Conservation (phyloP, 495 filamentous ascomycete genomes). For the Glutinoglossum americanum region DNA sequence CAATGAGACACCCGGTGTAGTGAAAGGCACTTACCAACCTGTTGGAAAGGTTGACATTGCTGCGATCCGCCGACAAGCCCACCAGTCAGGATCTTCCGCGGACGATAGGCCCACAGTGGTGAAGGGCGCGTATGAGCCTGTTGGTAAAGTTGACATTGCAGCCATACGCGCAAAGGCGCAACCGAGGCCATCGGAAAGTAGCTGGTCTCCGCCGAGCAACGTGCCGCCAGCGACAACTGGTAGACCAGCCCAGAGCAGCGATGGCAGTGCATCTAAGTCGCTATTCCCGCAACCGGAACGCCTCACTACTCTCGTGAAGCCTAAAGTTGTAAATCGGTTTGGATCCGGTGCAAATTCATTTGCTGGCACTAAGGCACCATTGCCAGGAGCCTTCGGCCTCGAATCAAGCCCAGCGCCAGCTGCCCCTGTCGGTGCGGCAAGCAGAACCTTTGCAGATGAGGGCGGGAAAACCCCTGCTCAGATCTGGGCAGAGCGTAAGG, state of each 20-base stretch:
- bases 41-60: constrained; percentile 93
- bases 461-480: constrained; percentile 94
- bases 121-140: constrained; percentile 79
- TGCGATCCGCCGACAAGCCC: constrained; percentile 60
- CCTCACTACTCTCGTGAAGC: constrained; percentile 74
- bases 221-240: constrained; percentile 22
- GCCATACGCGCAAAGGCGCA: constrained; percentile 71
- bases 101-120: constrained; percentile 66
- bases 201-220: constrained; percentile 11
- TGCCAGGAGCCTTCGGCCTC: constrained; percentile 42
- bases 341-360: constrained; percentile 43
- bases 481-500: constrained; percentile 93
- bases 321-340: constrained; percentile 80
- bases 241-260: constrained; percentile 13
- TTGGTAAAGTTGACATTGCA: constrained; percentile 88
- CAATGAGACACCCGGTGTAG: constrained; percentile 35
- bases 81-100: constrained; percentile 28
- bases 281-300: constrained; percentile 54
- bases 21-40: constrained; percentile 84
- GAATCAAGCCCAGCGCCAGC: constrained; percentile 28
- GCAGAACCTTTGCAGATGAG: constrained; percentile 80
- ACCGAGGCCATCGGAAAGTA: constrained; percentile 26
- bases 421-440: constrained; percentile 52
- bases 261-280: constrained; percentile 27
- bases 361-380: constrained; percentile 69